phyloP scores from a whole-genome alignment of 805 yeast genomes.

The Starmerella khaoyaiensis region DNA sequence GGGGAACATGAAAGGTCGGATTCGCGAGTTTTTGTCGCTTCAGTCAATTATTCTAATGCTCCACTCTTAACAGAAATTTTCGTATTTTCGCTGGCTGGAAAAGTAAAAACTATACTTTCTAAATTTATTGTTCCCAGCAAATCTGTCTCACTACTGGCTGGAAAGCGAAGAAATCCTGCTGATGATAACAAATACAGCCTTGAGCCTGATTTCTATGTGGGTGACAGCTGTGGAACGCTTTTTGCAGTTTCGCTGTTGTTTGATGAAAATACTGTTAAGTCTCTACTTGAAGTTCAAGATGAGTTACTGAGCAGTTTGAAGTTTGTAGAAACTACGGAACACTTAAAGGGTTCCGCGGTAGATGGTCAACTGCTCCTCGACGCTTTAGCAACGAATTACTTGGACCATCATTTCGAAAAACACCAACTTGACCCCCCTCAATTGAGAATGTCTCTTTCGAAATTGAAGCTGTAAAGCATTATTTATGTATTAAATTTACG shows the following conservation, averaged over 20 bases:
- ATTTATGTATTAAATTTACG: too few species aligned
- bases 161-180: too few species aligned
- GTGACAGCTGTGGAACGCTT: background rate
- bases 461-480: too few species aligned
- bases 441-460: too few species aligned
- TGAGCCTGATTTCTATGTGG: background rate
- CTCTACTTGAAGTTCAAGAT: background rate
- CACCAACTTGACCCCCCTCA: background rate
- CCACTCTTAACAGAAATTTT: too few species aligned
- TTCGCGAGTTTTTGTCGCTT: background rate
- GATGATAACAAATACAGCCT: too few species aligned
- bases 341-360: background rate
- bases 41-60: background rate
- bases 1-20: too few species aligned
- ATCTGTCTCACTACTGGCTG: too few species aligned
- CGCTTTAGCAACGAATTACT: background rate
- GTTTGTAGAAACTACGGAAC: background rate
- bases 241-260: background rate
- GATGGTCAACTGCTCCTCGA: background rate
- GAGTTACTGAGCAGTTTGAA: background rate
- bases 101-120: too few species aligned
- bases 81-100: too few species aligned
- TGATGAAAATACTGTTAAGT: background rate
- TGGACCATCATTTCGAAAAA: background rate
- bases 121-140: too few species aligned